These are phyloP conservation scores for Durio zibethinus DNA, from an alignment of 345 rosid species.

Conservation along the genomic window DNA sequence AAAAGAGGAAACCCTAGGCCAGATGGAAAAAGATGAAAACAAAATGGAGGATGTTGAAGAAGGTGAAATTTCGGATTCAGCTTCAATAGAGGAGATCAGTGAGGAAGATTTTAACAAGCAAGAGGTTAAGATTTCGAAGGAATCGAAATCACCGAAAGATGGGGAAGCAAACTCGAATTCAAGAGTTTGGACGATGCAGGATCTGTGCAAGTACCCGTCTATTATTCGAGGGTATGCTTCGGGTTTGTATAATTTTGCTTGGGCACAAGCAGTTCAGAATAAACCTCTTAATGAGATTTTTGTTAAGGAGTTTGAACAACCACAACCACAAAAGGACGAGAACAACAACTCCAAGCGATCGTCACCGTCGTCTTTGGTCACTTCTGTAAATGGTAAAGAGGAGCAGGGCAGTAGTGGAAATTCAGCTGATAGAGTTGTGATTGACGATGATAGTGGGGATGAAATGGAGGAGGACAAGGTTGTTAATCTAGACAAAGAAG, in stretches of 20 bases:
- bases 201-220: slow-evolving; percentile 59
- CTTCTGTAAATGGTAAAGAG: slow-evolving; percentile 34
- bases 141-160: slow-evolving; percentile 24
- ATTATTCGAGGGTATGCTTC: slow-evolving; percentile 49
- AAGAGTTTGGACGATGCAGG: slow-evolving; percentile 87
- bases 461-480: slow-evolving; percentile 32
- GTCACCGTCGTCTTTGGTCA: slow-evolving; percentile 36
- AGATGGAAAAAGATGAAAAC: slow-evolving; percentile 43
- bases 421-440: slow-evolving; percentile 39
- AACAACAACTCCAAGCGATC: slow-evolving; percentile 41
- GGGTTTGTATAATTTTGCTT: slow-evolving; percentile 72
- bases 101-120: slow-evolving; percentile 53
- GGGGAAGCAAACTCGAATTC: slow-evolving; percentile 29
- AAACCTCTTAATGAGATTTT: slow-evolving; percentile 61
- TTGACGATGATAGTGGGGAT: slow-evolving; percentile 60
- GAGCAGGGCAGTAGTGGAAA: slow-evolving; percentile 18
- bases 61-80: slow-evolving; percentile 81
- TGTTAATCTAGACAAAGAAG: slow-evolving; percentile 57
- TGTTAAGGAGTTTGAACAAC: slow-evolving; percentile 44
- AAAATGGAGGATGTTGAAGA: slow-evolving; percentile 66
- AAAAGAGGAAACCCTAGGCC: slow-evolving; percentile 26
- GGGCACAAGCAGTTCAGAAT: slow-evolving; percentile 98
- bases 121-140: slow-evolving; percentile 33
- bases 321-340: background rate
- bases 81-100: slow-evolving; percentile 67